Conservation (phyloP, 345 rosid genomes). For the Excoecaria cochinchinensis region DNA sequence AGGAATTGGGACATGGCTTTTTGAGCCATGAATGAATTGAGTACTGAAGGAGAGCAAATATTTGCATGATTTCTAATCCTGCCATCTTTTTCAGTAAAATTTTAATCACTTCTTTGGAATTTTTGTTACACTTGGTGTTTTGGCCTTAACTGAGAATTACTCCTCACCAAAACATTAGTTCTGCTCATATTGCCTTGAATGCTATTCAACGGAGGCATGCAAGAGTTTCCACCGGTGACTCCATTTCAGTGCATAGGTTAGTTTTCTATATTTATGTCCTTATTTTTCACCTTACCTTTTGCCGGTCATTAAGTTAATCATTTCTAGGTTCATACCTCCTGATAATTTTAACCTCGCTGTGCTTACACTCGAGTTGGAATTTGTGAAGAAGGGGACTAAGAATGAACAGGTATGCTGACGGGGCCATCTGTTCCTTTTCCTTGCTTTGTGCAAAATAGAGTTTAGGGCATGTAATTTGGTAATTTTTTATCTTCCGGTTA, state of each 20-base stretch:
- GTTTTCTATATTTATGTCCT: neutral
- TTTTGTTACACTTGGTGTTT: neutral
- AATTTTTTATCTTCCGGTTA: neutral
- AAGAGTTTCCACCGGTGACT: slow-evolving; percentile 81
- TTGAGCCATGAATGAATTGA: neutral
- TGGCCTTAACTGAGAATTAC: slow-evolving; percentile 61
- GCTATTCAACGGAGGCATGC: slow-evolving; percentile 84
- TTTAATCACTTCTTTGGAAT: neutral
- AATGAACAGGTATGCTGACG: slow-evolving; percentile 62
- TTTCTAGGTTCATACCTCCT: slow-evolving; percentile 70
- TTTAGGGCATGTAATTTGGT: slow-evolving; percentile 9
- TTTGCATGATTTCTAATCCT: neutral
- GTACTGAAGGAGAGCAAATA: neutral
- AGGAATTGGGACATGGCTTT: neutral
- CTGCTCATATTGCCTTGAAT: slow-evolving; percentile 72
- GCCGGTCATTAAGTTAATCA: neutral
- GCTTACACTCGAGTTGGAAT: slow-evolving; percentile 82
- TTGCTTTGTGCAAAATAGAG: neutral
- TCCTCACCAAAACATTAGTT: slow-evolving; percentile 62
- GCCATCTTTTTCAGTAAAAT: neutral
- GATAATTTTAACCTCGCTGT: slow-evolving; percentile 71
- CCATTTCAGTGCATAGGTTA: slow-evolving; percentile 66
- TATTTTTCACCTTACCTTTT: neutral
- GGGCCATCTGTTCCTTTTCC: neutral
- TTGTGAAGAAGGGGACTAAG: slow-evolving; percentile 86